Conservation (phyloP, 1,139 yeast species). For the Wickerhamomyces sp. region DNA sequence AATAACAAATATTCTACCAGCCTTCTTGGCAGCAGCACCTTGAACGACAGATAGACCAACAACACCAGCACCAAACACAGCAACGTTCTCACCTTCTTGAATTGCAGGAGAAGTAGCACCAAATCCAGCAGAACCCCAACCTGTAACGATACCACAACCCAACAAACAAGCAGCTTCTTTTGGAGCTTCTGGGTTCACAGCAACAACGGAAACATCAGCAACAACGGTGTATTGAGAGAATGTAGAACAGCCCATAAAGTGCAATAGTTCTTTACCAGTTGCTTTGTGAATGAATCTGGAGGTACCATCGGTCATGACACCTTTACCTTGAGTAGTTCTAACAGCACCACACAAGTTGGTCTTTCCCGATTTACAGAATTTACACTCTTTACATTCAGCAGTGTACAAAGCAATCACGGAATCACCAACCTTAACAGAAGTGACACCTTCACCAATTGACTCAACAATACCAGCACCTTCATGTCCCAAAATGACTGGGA, state of each 20-base stretch:
- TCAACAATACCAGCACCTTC: conserved; percentile 98
- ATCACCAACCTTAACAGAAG: conserved; percentile 83
- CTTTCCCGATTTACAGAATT: conserved; percentile 91
- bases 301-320: conserved; percentile 96
- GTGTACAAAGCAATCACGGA: conserved; percentile 90
- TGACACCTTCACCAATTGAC: conserved; percentile 88
- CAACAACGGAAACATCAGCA: conserved; percentile 96
- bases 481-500: conserved; percentile 90
- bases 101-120: conserved; percentile 49
- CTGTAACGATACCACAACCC: conserved; percentile 98
- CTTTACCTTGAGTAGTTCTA: conserved; percentile 88
- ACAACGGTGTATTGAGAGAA: conserved; percentile 96
- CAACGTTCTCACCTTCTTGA: conserved; percentile 88
- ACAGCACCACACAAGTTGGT: conserved; percentile 91
- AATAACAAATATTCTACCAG: conserved; percentile 76
- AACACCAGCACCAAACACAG: conserved; percentile 96
- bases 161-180: conserved; percentile 84
- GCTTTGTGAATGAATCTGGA: conserved; percentile 64
- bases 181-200: conserved; percentile 79
- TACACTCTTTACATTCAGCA: conserved; percentile 93
- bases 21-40: conserved; percentile 84
- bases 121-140: conserved; percentile 84
- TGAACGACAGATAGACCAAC: conserved; percentile 95
- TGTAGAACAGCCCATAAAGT: conserved; percentile 97
- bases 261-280: conserved; percentile 78